Evolutionary conservation across 495 filamentous ascomycete species (phyloP), one percentile per base, ranked within the genome.

Genomic region (Amphirosellinia nigrospora): DNA sequence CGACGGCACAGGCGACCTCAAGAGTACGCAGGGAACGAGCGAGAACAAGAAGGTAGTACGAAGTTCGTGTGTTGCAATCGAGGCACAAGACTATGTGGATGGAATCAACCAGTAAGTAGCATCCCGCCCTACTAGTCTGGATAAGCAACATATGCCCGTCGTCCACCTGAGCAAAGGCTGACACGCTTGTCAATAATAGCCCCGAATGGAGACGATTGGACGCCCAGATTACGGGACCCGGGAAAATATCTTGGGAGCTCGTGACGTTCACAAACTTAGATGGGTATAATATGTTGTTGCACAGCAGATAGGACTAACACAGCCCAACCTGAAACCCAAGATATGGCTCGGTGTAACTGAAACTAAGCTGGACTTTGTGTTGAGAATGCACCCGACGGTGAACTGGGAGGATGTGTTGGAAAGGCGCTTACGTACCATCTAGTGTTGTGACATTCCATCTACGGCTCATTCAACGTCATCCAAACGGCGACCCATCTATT

Each of bases 21-120:
- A 88, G 83, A 84, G 87, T 65, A 87, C 91, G 63, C 90, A 90
- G 73, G 91, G 91, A 0, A 70, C 87, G 21, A 85, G 85, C 38
- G 72, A 71, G 60, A 76, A 70, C 53, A 78, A 77, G 64, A 83
- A 82, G 70, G 85, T 88, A 0, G 78, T 82, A 70, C 81, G 86
- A 66, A 89, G 86, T 68, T 87, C 86, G 21, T 90, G 89, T 69
- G 71, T 90, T 2, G 89, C 88, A 6, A 84, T 91, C 64, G 87
- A 88, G 78, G 81, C 87, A n/a, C 86, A 89, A 71, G 87, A 90
- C 70, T 94, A 89, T 83, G 91, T 91, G 68, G 91, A 94, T 79
- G 92, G 86, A 16, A 92, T 94, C 72, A 94, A 94, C 72, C 82
- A 92, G 88, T 86, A 74, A 75, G 85, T 60, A 34, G 32, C 19